These are phyloP conservation scores for Misopates orontium DNA, from an alignment of 257 asterid genomes.

Conservation along the genomic window DNA sequence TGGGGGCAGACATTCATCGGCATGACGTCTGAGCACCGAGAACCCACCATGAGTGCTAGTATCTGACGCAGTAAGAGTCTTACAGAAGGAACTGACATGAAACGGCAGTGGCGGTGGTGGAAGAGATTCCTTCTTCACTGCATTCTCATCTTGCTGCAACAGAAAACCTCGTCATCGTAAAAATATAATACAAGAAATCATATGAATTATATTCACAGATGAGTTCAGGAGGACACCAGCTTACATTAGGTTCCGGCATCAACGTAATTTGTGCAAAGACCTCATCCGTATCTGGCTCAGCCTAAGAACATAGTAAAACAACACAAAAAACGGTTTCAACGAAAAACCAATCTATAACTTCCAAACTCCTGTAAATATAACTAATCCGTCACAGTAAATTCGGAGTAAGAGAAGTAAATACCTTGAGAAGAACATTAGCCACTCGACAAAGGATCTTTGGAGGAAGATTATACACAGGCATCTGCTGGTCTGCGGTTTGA, in stretches of 20 bases:
- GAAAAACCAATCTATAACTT: background rate
- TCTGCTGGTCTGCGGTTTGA: conserved; percentile 90
- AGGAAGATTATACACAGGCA: conserved; percentile 89
- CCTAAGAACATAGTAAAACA: conserved; percentile 35
- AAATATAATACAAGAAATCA: background rate
- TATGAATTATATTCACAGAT: background rate
- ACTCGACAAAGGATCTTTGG: conserved; percentile 92
- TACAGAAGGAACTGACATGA: conserved; percentile 58
- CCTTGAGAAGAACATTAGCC: conserved; percentile 75
- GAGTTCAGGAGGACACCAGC: conserved; percentile 27
- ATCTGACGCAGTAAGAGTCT: conserved; percentile 87
- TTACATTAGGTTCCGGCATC: conserved; percentile 71
- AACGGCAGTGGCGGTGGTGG: background rate
- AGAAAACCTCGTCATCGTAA: background rate
- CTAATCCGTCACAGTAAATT: background rate
- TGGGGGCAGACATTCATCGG: conserved; percentile 83
- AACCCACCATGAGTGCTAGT: conserved; percentile 95
- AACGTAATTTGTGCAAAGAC: conserved; percentile 83
- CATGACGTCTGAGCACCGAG: conserved; percentile 89
- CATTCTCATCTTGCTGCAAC: conserved; percentile 18
- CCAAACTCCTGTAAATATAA: background rate
- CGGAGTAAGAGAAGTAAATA: conserved; percentile 13
- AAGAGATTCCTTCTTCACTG: conserved; percentile 6
- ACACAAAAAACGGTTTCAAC: background rate
- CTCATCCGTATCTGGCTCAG: conserved; percentile 79